These are phyloP conservation scores for Euryodendron excelsum DNA, from an alignment of 148 eudicot species.

Conservation along the genomic window DNA sequence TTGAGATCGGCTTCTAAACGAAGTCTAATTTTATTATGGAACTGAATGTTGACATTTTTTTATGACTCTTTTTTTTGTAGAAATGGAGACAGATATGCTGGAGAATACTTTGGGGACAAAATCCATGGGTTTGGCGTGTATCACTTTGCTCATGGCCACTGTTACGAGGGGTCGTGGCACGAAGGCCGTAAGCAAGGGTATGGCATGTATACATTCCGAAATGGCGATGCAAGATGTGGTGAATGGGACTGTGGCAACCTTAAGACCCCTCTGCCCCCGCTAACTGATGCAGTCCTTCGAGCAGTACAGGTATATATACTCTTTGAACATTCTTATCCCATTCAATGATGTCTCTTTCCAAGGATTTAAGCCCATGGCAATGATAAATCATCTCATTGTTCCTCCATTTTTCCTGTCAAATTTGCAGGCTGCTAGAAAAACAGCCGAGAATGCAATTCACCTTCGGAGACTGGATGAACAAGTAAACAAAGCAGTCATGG, in stretches of 20 bases:
- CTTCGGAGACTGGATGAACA: conserved; percentile 68
- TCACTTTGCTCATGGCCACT: conserved; percentile 82
- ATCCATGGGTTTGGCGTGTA: conserved; percentile 93
- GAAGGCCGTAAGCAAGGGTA: conserved; percentile 92
- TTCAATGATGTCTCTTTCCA: no score
- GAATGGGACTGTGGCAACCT: conserved; percentile 85
- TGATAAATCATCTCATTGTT: not conserved
- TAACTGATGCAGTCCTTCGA: conserved; percentile 60
- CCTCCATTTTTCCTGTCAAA: not conserved
- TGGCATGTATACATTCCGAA: conserved; percentile 83
- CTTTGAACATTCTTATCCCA: not conserved
- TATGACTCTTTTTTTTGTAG: conserved; percentile 29
- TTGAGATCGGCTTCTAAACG: no score
- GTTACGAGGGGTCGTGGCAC: conserved; percentile 95
- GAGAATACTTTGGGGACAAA: conserved; percentile 93
- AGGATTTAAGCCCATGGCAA: no score
- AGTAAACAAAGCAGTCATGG: conserved; percentile 73
- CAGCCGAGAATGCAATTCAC: conserved; percentile 71
- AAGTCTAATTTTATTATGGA: not conserved
- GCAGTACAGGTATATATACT: conserved; percentile 76
- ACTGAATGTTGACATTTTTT: not conserved
- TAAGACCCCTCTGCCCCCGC: conserved; percentile 46
- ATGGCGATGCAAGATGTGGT: conserved; percentile 65
- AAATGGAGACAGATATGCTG: conserved; percentile 90
- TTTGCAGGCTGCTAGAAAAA: conserved; percentile 71